Percentiles rank a stretch among this genome's conserved stretches.
Conservation (phyloP, 2,329 filamentous ascomycete species). For the Penicillium thymicola region DNA sequence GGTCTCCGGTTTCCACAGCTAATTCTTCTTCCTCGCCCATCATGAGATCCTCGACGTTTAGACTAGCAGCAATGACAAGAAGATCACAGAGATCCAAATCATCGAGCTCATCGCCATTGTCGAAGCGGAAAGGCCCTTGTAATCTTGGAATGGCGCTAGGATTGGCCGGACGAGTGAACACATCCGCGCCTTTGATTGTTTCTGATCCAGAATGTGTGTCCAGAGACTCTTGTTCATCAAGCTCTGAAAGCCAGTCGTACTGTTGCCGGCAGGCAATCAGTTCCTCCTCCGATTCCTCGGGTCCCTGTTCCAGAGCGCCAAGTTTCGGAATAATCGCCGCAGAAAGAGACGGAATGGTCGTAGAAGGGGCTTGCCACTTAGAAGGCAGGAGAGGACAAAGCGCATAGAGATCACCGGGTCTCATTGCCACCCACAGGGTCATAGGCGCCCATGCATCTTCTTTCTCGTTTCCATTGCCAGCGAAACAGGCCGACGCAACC, state of each 20-base stretch:
- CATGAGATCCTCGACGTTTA: constrained; percentile 53
- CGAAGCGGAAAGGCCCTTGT: constrained; percentile 59
- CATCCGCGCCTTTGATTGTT: constrained; percentile 45
- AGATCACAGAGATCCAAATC: constrained; percentile 61
- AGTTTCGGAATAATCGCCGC: constrained; percentile 76
- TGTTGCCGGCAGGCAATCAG: constrained; percentile 52
- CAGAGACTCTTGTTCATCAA: constrained; percentile 54
- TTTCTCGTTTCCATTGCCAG: constrained; percentile 59
- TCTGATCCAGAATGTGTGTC: constrained; percentile 38
- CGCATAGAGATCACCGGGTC: constrained; percentile 87
- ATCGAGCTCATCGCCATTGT: constrained; percentile 49
- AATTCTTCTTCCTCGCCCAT: constrained; percentile 50
- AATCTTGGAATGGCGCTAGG: constrained; percentile 57
- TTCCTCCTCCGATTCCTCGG: constrained; percentile 45
- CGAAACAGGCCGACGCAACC: constrained; percentile 86
- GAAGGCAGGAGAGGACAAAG: constrained; percentile 84
- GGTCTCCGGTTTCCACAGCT: constrained; percentile 41
- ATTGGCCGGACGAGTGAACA: constrained; percentile 54
- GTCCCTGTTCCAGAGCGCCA: constrained; percentile 41
- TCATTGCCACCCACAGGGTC: constrained; percentile 97
- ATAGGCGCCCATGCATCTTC: constrained; percentile 81
- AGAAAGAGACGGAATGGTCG: constrained; percentile 76
- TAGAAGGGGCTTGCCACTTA: constrained; percentile 75
- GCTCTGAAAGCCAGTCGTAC: constrained; percentile 56
- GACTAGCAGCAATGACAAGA: constrained; percentile 52